Percentiles rank a stretch among this genome's conserved stretches.
phyloP scores from a whole-genome alignment of 106 monocot genomes.

The Triglochin maritima region DNA sequence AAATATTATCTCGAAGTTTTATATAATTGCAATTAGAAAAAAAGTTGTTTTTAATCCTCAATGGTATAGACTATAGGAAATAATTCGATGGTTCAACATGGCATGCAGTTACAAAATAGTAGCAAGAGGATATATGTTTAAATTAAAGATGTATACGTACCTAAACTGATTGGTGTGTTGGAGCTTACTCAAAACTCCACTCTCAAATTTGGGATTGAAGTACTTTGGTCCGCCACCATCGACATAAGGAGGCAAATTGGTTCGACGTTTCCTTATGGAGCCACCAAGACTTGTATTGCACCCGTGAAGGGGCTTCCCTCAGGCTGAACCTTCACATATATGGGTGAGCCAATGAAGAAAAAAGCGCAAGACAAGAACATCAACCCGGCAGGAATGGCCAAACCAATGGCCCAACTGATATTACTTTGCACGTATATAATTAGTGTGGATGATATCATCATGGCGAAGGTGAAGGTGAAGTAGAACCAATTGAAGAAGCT shows the following conservation, averaged over 20 bases:
- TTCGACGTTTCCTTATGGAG: conserved; percentile 7
- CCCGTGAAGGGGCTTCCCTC: conserved; percentile 29
- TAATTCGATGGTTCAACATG: too few species aligned
- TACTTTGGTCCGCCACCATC: not conserved
- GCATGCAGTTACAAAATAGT: too few species aligned
- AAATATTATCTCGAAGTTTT: too few species aligned
- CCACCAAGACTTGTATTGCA: conserved; percentile 10
- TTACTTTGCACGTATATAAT: conserved; percentile 74
- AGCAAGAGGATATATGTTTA: too few species aligned
- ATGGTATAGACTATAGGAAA: too few species aligned
- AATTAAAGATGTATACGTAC: not conserved
- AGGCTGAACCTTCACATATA: conserved; percentile 28
- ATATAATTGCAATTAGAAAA: too few species aligned
- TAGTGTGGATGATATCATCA: conserved; percentile 53
- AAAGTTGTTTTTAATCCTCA: too few species aligned
- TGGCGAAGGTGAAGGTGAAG: conserved; percentile 62
- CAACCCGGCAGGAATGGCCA: conserved; percentile 47
- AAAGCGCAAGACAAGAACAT: conserved; percentile 54
- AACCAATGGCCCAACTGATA: conserved; percentile 57
- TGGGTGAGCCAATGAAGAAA: conserved; percentile 35
- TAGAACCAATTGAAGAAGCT: conserved; percentile 97
- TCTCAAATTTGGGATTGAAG: not conserved
- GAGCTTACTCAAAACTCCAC: not conserved
- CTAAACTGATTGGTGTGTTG: conserved; percentile 15
- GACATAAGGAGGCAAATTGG: not conserved